A percentile compares a stretch with the other conserved stretches of the same genome.
Conservation (phyloP, 495 filamentous ascomycete genomes). For the Filosporella fistucella region DNA sequence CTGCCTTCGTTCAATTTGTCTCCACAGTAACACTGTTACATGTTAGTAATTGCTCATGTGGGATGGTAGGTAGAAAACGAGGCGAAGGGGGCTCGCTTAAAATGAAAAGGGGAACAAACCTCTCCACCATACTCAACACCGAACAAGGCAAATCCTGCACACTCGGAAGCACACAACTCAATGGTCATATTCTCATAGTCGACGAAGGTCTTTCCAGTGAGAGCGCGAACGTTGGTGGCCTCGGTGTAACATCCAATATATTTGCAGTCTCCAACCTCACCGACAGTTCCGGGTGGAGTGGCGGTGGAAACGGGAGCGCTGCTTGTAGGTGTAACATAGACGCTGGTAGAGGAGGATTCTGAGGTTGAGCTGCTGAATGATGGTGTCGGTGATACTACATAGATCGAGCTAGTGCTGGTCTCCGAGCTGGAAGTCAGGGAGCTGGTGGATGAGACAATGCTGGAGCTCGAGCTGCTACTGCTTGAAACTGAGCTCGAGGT, state of each 20-base stretch:
- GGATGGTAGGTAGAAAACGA: neutral
- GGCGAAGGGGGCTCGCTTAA: neutral
- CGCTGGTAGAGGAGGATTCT: too few species aligned
- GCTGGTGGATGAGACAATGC: too few species aligned
- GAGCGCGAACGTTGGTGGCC: slow-evolving; percentile 21
- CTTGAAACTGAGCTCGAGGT: slow-evolving; percentile 3
- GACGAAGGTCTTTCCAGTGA: slow-evolving; percentile 18
- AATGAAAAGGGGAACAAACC: neutral
- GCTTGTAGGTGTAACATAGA: too few species aligned
- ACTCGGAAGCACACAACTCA: slow-evolving; percentile 36
- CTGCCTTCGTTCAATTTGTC: neutral
- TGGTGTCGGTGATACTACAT: too few species aligned
- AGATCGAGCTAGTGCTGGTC: too few species aligned
- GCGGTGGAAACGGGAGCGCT: neutral
- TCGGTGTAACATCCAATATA: slow-evolving; percentile 43
- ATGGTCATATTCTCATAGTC: slow-evolving; percentile 38
- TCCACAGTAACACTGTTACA: slow-evolving; percentile 3
- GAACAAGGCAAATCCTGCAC: neutral
- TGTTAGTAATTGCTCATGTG: too few species aligned
- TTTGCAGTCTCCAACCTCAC: slow-evolving; percentile 33
- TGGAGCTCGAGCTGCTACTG: neutral
- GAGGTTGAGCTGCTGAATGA: too few species aligned
- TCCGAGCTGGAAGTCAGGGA: too few species aligned
- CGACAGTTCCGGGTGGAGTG: slow-evolving; percentile 6
- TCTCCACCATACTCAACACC: slow-evolving; percentile 6